Percentiles rank a stretch among this genome's conserved stretches.
These are phyloP conservation scores for Tubosaeta sp. DNA, from an alignment of 768 basidiomycete species.

Conservation along the genomic window DNA sequence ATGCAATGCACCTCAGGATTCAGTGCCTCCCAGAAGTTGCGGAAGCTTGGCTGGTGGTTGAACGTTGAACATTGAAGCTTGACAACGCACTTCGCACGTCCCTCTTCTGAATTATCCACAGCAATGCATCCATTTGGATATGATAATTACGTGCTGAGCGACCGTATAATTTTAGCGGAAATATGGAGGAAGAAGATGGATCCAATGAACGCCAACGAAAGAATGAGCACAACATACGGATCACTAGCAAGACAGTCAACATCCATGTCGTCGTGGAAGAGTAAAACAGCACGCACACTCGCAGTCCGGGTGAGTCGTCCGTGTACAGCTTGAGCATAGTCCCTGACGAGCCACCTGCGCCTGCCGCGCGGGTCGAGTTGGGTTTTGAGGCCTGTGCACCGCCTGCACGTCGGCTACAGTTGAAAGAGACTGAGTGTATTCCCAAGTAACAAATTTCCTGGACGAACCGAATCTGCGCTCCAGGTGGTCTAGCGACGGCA, in stretches of 20 bases:
- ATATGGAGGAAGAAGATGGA: conserved; percentile 99
- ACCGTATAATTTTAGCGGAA: conserved; percentile 88
- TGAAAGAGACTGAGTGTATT: background rate
- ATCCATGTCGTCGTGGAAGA: background rate
- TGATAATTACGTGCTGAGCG: conserved; percentile 68
- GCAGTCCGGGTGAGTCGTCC: conserved; percentile 93
- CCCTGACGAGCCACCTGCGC: conserved; percentile 93
- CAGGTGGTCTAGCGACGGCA: conserved; percentile 67
- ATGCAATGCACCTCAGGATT: too few relatives aligned
- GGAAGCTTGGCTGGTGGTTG: too few relatives aligned
- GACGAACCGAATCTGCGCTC: conserved; percentile 76
- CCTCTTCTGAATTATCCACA: background rate
- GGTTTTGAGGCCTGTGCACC: conserved; percentile 64
- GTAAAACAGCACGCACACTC: conserved; percentile 69
- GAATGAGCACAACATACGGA: conserved; percentile 93
- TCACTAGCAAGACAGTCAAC: conserved; percentile 50
- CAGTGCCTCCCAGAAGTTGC: too few relatives aligned
- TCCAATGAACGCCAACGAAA: conserved; percentile 94
- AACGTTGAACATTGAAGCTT: background rate
- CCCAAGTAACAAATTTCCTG: background rate
- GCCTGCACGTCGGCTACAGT: conserved; percentile 65
- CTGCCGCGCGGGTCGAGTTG: conserved; percentile 85
- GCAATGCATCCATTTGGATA: background rate
- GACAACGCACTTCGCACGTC: background rate
- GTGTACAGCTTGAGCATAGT: conserved; percentile 99